Percentiles rank a stretch among this genome's conserved stretches.
These are phyloP conservation scores for Pachysandra terminalis DNA, from an alignment of 164 flowering plant genomes.

Conservation along the genomic window DNA sequence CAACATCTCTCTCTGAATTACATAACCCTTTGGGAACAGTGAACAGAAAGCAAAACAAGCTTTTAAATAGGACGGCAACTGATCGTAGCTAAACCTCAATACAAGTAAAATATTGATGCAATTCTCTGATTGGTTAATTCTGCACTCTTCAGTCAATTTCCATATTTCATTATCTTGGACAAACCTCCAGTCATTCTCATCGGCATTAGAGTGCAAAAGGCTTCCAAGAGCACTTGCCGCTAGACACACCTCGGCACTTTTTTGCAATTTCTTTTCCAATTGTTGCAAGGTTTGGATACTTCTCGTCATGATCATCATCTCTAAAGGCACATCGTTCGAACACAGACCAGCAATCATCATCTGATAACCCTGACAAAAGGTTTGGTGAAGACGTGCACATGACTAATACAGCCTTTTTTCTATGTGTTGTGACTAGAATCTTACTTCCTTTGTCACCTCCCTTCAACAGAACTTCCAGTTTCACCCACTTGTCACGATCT, in stretches of 20 bases:
- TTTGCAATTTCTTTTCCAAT: conserved; percentile 19
- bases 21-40: conserved; percentile 7
- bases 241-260: conserved; percentile 16
- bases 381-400: conserved; percentile 2
- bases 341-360: conserved; percentile 15
- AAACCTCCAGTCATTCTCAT: conserved; percentile 12
- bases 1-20: conserved; percentile 8
- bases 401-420: conserved; percentile 12
- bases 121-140: not conserved
- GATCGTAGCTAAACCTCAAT: conserved; percentile 15
- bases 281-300: conserved; percentile 6
- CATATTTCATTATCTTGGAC: conserved; percentile 14
- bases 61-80: conserved; percentile 10
- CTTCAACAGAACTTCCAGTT: conserved; percentile 7
- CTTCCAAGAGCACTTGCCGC: conserved; percentile 19
- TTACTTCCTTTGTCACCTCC: conserved; percentile 15
- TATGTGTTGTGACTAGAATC: conserved; percentile 17
- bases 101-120: conserved; percentile 1
- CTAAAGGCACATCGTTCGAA: conserved; percentile 15
- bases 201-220: conserved; percentile 10
- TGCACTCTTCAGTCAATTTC: conserved; percentile 3
- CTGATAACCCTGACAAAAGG: conserved; percentile 1
- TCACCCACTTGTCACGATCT: conserved; percentile 12
- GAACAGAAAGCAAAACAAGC: conserved; percentile 18
- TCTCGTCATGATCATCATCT: not conserved